These are phyloP conservation scores for Pelargonium citronellum DNA, from an alignment of 441 rosid genomes.

Conservation along the genomic window DNA sequence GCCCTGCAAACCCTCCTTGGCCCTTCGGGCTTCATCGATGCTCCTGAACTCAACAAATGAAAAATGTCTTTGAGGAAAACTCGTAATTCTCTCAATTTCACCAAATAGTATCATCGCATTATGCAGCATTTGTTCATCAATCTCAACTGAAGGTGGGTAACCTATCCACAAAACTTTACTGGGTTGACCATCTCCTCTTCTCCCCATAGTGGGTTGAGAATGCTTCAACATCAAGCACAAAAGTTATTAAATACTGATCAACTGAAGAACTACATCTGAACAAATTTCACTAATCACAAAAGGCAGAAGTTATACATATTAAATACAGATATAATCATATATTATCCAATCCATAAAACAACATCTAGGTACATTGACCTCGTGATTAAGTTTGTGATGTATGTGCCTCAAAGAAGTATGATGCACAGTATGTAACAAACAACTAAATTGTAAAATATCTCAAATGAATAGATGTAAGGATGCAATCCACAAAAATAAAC, in stretches of 20 bases:
- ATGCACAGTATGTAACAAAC: not conserved
- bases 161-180: constrained; percentile 87
- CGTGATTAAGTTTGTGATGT: not conserved
- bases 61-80: constrained; percentile 75
- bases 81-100: constrained; percentile 84
- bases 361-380: not conserved
- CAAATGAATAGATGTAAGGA: not conserved
- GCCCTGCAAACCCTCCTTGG: constrained; percentile 92
- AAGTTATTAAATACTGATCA: constrained; percentile 6
- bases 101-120: constrained; percentile 96
- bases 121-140: constrained; percentile 89
- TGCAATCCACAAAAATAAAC: not conserved
- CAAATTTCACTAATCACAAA: not conserved
- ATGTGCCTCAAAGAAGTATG: not conserved
- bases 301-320: not conserved
- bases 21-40: constrained; percentile 84
- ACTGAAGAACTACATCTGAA: not conserved
- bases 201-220: constrained; percentile 44
- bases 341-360: constrained; percentile 6
- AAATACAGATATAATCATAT: not conserved
- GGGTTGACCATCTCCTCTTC: constrained; percentile 57
- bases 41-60: constrained; percentile 94
- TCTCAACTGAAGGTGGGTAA: constrained; percentile 83
- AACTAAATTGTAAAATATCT: not conserved
- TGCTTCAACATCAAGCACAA: constrained; percentile 34